These are phyloP conservation scores for Phaseolus coccineus DNA, from an alignment of 331 rosid species.

Conservation along the genomic window DNA sequence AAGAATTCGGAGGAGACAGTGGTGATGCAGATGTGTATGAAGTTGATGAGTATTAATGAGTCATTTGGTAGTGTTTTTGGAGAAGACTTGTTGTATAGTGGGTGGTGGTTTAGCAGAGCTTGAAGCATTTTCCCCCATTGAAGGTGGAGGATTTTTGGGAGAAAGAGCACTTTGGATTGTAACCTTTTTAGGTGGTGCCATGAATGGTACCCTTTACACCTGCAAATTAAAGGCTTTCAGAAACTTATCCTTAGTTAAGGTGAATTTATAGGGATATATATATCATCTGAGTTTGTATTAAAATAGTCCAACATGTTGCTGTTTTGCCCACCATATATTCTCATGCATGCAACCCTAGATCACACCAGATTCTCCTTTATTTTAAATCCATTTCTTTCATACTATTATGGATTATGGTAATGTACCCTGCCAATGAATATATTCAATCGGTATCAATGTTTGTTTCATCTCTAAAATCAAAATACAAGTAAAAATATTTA, in stretches of 20 bases:
- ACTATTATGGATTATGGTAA: background rate
- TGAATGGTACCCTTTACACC: background rate
- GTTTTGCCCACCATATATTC: constrained; percentile 40
- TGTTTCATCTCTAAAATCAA: too few relatives aligned
- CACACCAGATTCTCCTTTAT: background rate
- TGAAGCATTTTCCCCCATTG: background rate
- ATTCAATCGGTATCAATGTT: too few relatives aligned
- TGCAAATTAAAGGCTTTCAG: background rate
- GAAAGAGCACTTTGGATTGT: constrained; percentile 17
- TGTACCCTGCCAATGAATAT: too few relatives aligned
- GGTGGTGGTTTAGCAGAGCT: constrained; percentile 13
- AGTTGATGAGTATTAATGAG: background rate
- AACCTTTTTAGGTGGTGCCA: constrained; percentile 8
- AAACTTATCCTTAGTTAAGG: background rate
- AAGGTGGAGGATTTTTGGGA: constrained; percentile 11
- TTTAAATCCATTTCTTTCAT: background rate
- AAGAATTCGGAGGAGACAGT: background rate
- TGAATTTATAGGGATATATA: background rate
- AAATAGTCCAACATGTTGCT: background rate
- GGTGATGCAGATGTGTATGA: background rate
- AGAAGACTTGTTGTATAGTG: constrained; percentile 13
- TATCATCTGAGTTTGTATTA: background rate
- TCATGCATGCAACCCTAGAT: background rate
- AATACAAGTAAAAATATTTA: too few relatives aligned
- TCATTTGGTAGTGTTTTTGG: constrained; percentile 4